Conservation (phyloP, 441 rosid species). For the Manihot esculenta region DNA sequence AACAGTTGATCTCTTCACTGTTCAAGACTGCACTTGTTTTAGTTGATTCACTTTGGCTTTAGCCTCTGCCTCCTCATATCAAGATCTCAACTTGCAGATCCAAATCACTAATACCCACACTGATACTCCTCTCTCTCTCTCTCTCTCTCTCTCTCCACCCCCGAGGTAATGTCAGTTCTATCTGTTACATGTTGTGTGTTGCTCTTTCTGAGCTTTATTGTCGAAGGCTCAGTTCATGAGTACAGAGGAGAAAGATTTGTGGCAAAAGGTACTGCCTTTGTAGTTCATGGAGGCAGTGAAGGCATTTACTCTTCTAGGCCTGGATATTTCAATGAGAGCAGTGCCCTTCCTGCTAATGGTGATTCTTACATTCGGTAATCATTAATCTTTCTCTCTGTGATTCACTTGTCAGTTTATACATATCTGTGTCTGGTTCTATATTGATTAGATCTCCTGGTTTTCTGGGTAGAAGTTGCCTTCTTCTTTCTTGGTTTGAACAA, state of each 20-base stretch:
- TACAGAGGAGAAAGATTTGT: constrained; percentile 67
- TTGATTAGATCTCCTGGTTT: constrained; percentile 18
- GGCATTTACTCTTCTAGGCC: constrained; percentile 78
- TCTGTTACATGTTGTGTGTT: constrained; percentile 30
- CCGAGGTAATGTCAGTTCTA: constrained; percentile 19
- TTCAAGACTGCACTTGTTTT: constrained; percentile 3
- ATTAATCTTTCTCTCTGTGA: not conserved
- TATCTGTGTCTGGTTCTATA: constrained; percentile 5
- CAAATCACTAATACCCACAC: constrained; percentile 4
- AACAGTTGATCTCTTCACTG: too few species aligned
- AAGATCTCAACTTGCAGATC: constrained; percentile 33
- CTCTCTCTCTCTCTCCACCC: too few species aligned
- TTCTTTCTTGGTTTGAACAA: not conserved
- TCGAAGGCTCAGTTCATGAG: constrained; percentile 76
- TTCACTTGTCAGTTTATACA: not conserved
- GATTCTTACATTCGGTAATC: constrained; percentile 72
- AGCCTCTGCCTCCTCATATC: not conserved
- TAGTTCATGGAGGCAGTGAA: constrained; percentile 90
- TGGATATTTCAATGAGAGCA: constrained; percentile 26
- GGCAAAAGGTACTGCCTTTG: constrained; percentile 81
- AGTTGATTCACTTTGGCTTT: too few species aligned
- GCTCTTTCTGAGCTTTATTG: constrained; percentile 23
- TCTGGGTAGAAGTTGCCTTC: not conserved
- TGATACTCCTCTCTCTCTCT: not conserved
- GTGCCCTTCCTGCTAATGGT: constrained; percentile 42